Evolutionary conservation across 2,329 filamentous ascomycete genomes (phyloP).

Genomic region (Davidsoniella neocaledoniae): DNA sequence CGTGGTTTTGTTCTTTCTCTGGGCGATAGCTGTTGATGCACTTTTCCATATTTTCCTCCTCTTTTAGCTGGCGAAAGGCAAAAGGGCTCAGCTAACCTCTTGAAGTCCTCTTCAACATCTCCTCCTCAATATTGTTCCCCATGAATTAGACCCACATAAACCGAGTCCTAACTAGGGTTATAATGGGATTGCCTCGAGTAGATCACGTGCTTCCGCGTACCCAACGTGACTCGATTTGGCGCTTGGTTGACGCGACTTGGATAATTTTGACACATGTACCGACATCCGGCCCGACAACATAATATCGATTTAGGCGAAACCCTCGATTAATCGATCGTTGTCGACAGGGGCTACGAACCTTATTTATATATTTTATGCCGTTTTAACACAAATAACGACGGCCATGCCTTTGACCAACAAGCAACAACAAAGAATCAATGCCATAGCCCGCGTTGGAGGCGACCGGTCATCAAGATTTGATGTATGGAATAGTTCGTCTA

Average conservation of each 20-base stretch:
- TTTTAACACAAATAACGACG: not conserved
- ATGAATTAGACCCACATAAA: no score
- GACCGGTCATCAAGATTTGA: constrained; percentile 37
- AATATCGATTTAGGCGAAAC: not conserved
- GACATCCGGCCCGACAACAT: not conserved
- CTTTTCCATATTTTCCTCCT: no score
- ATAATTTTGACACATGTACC: not conserved
- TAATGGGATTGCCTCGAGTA: not conserved
- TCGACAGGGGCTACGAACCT: not conserved
- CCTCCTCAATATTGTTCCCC: no score
- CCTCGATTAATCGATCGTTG: not conserved
- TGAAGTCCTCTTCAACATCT: no score
- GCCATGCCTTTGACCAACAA: constrained; percentile 2
- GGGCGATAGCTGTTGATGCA: no score
- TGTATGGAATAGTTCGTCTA: constrained; percentile 56
- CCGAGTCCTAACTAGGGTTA: not conserved
- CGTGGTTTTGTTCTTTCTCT: no score
- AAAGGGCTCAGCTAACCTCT: no score
- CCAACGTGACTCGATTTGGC: constrained; percentile 14
- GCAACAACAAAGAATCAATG: constrained; percentile 5
- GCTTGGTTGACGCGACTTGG: no score
- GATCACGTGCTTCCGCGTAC: constrained; percentile 12
- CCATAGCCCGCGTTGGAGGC: constrained; percentile 21
- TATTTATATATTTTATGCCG: not conserved
- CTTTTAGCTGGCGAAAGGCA: no score